phyloP scores from a whole-genome alignment of 768 basidiomycete species.

The Boletus sp. region DNA sequence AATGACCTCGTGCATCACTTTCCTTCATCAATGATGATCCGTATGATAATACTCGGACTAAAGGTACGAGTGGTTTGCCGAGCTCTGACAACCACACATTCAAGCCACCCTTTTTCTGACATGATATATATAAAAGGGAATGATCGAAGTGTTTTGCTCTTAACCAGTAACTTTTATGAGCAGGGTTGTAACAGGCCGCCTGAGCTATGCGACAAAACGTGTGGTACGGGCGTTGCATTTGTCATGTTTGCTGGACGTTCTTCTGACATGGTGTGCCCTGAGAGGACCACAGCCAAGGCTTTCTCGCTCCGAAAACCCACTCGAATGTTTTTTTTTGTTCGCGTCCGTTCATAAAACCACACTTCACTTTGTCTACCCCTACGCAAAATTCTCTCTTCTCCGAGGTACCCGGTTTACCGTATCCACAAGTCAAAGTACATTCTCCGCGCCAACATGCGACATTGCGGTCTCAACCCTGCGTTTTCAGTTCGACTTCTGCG shows the following conservation, averaged over 20 bases:
- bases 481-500: conserved; percentile 1
- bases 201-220: conserved; percentile 11
- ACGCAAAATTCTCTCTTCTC: not conserved
- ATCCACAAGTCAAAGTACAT: conserved; percentile 1
- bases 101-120: conserved; percentile 17
- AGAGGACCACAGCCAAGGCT: not conserved
- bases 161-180: not conserved
- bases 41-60: conserved; percentile 10
- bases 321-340: conserved; percentile 1
- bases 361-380: not conserved
- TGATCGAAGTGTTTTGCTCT: conserved; percentile 8
- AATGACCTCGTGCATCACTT: conserved; percentile 27
- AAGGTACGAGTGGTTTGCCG: conserved; percentile 17
- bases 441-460: conserved; percentile 1
- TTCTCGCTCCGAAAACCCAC: not conserved
- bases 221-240: conserved; percentile 16
- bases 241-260: conserved; percentile 1
- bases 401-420: not conserved
- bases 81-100: conserved; percentile 14
- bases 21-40: conserved; percentile 18
- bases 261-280: conserved; percentile 13
- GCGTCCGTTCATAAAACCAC: not conserved
- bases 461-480: not conserved
- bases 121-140: conserved; percentile 7
- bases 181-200: conserved; percentile 6